phyloP scores from a whole-genome alignment of 176 grass and related monocot genomes.

The Themeda triandra region DNA sequence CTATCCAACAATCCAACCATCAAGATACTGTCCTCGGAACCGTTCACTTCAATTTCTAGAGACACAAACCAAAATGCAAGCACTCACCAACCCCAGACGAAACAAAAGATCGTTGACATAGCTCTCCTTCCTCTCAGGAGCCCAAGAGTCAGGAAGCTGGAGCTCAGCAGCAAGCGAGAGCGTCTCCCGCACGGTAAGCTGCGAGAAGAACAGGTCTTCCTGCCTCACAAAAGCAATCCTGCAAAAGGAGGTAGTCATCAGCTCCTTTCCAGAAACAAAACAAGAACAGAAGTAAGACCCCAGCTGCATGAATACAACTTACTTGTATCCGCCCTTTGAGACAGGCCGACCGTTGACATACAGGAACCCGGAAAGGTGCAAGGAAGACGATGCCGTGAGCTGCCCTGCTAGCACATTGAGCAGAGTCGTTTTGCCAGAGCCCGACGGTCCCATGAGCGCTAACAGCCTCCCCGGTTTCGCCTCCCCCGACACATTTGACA shows the following conservation, averaged over 20 bases:
- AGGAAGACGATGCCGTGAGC: conserved; percentile 54
- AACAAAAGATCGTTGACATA: conserved; percentile 83
- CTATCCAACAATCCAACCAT: conserved; percentile 31
- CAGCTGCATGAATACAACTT: conserved; percentile 15
- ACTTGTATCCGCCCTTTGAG: conserved; percentile 64
- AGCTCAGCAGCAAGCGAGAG: conserved; percentile 86
- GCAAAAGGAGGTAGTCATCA: conserved; percentile 14
- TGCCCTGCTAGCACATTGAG: conserved; percentile 91
- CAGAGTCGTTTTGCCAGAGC: conserved; percentile 87
- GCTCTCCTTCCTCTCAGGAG: conserved; percentile 56
- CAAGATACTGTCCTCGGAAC: not conserved
- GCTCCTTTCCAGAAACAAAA: not conserved
- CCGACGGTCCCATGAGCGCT: conserved; percentile 91
- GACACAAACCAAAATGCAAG: not conserved
- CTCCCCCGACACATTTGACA: conserved; percentile 73
- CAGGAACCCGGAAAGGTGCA: conserved; percentile 70
- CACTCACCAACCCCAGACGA: conserved; percentile 79
- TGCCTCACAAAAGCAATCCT: conserved; percentile 86
- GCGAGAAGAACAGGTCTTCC: conserved; percentile 86
- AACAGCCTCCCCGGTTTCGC: conserved; percentile 78
- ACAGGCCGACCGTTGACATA: conserved; percentile 58
- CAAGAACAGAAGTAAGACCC: not conserved
- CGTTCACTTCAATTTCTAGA: not conserved
- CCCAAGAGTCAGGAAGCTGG: conserved; percentile 64
- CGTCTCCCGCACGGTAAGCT: conserved; percentile 78